Evolutionary conservation across 2,329 filamentous ascomycete species (phyloP).

Genomic region (Zasmidium angulare): DNA sequence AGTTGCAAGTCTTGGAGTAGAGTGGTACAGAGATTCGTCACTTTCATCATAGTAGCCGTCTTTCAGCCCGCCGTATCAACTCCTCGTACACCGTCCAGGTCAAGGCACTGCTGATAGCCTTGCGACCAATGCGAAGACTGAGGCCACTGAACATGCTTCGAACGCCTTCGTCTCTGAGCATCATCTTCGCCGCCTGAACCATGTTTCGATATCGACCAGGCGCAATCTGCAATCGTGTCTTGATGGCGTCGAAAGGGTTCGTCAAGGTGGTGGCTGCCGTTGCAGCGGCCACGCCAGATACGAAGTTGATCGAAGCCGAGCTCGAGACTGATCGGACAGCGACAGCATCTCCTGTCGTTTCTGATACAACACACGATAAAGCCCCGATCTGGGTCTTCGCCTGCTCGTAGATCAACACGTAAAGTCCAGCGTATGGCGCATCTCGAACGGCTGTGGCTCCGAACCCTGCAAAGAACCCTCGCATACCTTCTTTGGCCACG

Average conservation of each 20-base stretch:
- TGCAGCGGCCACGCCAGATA: conserved; percentile 77
- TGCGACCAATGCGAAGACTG: conserved; percentile 81
- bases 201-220: conserved; percentile 81
- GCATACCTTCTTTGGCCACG: conserved; percentile 66
- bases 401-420: conserved; percentile 91
- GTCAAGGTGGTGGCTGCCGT: conserved; percentile 82
- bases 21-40: not conserved
- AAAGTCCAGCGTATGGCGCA: conserved; percentile 93
- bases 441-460: conserved; percentile 91
- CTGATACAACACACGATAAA: conserved; percentile 23
- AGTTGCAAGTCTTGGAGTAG: not conserved
- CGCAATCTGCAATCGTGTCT: conserved; percentile 90
- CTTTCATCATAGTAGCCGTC: conserved; percentile 15
- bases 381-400: conserved; percentile 64
- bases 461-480: conserved; percentile 90
- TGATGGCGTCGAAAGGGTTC: conserved; percentile 95
- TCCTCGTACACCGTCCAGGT: conserved; percentile 98
- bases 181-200: conserved; percentile 70
- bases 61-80: conserved; percentile 72
- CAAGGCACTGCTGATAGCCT: conserved; percentile 89
- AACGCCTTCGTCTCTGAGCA: conserved; percentile 79
- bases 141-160: conserved; percentile 83
- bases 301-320: conserved; percentile 76
- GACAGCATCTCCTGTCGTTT: conserved; percentile 1
- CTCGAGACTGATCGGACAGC: conserved; percentile 30